Evolutionary conservation across 495 filamentous ascomycete species (phyloP).

Genomic region (Xylaria longipes): DNA sequence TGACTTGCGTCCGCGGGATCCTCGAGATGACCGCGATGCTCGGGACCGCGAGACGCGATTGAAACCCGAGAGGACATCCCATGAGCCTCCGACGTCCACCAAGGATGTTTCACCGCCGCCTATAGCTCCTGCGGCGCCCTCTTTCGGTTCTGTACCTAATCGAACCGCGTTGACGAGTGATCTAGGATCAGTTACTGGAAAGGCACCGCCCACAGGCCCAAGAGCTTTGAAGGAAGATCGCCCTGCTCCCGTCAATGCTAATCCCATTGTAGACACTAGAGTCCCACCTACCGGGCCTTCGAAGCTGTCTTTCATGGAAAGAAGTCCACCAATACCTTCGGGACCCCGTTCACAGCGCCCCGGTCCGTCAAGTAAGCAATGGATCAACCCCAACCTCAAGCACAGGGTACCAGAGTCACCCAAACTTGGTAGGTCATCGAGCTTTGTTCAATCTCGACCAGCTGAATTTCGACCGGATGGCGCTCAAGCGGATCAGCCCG

Average conservation of each 20-base stretch:
- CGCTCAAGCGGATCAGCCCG: conserved; percentile 48
- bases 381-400: conserved; percentile 62
- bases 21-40: conserved; percentile 60
- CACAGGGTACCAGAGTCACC: conserved; percentile 55
- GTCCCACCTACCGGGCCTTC: conserved; percentile 52
- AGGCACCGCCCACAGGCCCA: conserved; percentile 58
- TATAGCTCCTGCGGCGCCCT: conserved; percentile 80
- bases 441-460: conserved; percentile 47
- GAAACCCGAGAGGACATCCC: conserved; percentile 51
- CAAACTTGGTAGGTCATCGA: conserved; percentile 50
- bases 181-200: conserved; percentile 46
- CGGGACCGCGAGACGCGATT: conserved; percentile 59
- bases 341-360: conserved; percentile 60
- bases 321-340: conserved; percentile 58
- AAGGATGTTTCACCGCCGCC: conserved; percentile 70
- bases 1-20: conserved; percentile 60
- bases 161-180: conserved; percentile 47
- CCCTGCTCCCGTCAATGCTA: conserved; percentile 42
- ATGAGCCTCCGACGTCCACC: conserved; percentile 50
- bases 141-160: conserved; percentile 72
- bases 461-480: conserved; percentile 50
- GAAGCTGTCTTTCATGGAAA: conserved; percentile 57
- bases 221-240: conserved; percentile 57
- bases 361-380: conserved; percentile 62
- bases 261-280: conserved; percentile 40